These are phyloP conservation scores for Picea glauca DNA, from an alignment of 75 land plant genomes.

Conservation along the genomic window DNA sequence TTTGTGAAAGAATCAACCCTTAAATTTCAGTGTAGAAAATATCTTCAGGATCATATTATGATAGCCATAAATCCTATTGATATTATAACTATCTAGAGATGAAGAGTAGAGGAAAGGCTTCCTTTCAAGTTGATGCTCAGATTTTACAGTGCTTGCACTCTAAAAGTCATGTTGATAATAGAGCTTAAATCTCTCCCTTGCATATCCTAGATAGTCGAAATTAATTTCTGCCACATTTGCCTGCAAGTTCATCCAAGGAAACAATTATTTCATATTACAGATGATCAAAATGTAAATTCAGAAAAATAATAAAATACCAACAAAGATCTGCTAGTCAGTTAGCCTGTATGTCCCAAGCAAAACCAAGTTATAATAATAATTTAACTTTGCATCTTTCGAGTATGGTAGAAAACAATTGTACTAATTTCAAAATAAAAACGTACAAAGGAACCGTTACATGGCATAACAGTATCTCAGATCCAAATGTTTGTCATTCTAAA, in stretches of 20 bases:
- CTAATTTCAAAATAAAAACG: too few relatives aligned
- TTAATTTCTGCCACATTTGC: constrained; percentile 33
- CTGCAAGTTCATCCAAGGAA: constrained; percentile 17
- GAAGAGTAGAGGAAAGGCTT: background rate
- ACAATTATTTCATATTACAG: background rate
- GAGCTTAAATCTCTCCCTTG: constrained; percentile 25
- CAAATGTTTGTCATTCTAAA: too few relatives aligned
- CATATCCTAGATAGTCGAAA: constrained; percentile 36
- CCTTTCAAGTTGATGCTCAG: background rate
- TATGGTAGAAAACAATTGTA: background rate
- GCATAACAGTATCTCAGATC: too few relatives aligned
- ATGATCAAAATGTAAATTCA: background rate
- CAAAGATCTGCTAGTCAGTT: background rate
- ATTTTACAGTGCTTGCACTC: constrained; percentile 1
- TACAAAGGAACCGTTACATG: too few relatives aligned
- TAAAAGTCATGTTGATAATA: constrained; percentile 10
- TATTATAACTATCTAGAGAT: background rate
- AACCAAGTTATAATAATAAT: constrained; percentile 4
- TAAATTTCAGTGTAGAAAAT: background rate
- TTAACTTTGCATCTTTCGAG: background rate
- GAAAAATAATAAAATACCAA: too few relatives aligned
- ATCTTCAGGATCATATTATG: background rate
- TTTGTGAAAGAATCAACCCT: background rate
- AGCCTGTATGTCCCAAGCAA: background rate
- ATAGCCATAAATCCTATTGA: background rate